These are phyloP conservation scores for Coffea eugenioides DNA, from an alignment of 257 asterid genomes.

Conservation along the genomic window DNA sequence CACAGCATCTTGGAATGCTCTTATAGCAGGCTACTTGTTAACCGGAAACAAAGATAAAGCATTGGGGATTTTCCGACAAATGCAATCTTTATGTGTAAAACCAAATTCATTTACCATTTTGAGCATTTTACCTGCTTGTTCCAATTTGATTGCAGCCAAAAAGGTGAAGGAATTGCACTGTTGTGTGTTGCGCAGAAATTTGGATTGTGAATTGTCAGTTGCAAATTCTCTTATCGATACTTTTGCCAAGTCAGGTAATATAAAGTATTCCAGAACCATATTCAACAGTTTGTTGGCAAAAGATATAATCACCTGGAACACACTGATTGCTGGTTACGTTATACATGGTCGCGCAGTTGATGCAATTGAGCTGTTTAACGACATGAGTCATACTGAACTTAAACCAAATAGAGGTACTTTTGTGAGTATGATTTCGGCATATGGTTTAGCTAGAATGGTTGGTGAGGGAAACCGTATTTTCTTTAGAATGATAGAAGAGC, in stretches of 20 bases:
- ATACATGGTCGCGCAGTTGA: slow-evolving; percentile 47
- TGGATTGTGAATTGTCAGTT: slow-evolving; percentile 59
- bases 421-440: slow-evolving; percentile 60
- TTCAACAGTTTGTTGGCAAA: slow-evolving; percentile 49
- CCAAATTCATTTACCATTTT: slow-evolving; percentile 71
- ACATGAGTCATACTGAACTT: slow-evolving; percentile 43
- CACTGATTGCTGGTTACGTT: slow-evolving; percentile 60
- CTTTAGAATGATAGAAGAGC: slow-evolving; percentile 46
- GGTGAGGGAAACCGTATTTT: slow-evolving; percentile 50
- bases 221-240: slow-evolving; percentile 64
- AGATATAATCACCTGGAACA: slow-evolving; percentile 79
- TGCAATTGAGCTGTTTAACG: slow-evolving; percentile 59
- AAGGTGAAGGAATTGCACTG: slow-evolving; percentile 83
- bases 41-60: slow-evolving; percentile 63
- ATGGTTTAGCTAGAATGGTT: slow-evolving; percentile 63
- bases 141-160: slow-evolving; percentile 53
- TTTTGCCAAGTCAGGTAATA: slow-evolving; percentile 63
- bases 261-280: slow-evolving; percentile 49
- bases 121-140: slow-evolving; percentile 75
- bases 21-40: slow-evolving; percentile 65
- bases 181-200: slow-evolving; percentile 44
- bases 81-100: slow-evolving; percentile 55
- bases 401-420: slow-evolving; percentile 70
- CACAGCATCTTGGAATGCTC: slow-evolving; percentile 81
- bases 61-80: slow-evolving; percentile 51